These are phyloP conservation scores for Davidsoniella neocaledoniae DNA, from an alignment of 2,329 filamentous ascomycete species.

Conservation along the genomic window DNA sequence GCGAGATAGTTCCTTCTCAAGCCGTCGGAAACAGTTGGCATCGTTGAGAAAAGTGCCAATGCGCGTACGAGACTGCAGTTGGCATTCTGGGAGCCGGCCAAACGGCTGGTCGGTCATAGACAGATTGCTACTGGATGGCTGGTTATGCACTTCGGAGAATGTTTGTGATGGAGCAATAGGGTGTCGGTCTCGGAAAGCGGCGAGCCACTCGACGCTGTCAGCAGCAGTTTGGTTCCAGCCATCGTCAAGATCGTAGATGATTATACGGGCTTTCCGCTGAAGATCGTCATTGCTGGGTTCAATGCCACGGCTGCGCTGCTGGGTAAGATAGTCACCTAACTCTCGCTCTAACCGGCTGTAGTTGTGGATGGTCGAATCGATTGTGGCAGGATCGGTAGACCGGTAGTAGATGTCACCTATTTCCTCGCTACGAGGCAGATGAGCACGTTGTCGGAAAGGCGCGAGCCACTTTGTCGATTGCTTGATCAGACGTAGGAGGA, in stretches of 20 bases:
- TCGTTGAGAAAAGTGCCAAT: slow-evolving; percentile 34
- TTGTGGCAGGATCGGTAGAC: slow-evolving; percentile 35
- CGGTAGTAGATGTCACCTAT: slow-evolving; percentile 30
- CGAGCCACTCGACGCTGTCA: slow-evolving; percentile 37
- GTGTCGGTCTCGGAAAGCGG: slow-evolving; percentile 34
- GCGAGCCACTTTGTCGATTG: slow-evolving; percentile 37
- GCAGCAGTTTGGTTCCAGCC: slow-evolving; percentile 47
- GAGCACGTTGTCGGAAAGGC: slow-evolving; percentile 37
- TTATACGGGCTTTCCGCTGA: slow-evolving; percentile 39
- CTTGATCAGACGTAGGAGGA: slow-evolving; percentile 36
- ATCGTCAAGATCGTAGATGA: slow-evolving; percentile 46
- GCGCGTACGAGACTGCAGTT: background rate
- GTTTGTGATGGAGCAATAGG: background rate
- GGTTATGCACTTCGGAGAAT: background rate
- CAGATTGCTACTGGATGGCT: background rate
- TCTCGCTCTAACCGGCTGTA: slow-evolving; percentile 39
- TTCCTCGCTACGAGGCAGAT: slow-evolving; percentile 39
- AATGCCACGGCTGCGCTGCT: slow-evolving; percentile 27
- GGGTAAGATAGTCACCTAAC: slow-evolving; percentile 33
- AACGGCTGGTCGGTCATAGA: background rate
- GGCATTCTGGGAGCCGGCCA: background rate
- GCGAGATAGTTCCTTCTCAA: slow-evolving; percentile 35
- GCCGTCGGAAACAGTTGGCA: slow-evolving; percentile 40
- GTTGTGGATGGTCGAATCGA: slow-evolving; percentile 44
- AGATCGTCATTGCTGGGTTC: slow-evolving; percentile 37